Evolutionary conservation across 2,329 filamentous ascomycete species (phyloP).

Genomic region (Cytospora schulzeri): DNA sequence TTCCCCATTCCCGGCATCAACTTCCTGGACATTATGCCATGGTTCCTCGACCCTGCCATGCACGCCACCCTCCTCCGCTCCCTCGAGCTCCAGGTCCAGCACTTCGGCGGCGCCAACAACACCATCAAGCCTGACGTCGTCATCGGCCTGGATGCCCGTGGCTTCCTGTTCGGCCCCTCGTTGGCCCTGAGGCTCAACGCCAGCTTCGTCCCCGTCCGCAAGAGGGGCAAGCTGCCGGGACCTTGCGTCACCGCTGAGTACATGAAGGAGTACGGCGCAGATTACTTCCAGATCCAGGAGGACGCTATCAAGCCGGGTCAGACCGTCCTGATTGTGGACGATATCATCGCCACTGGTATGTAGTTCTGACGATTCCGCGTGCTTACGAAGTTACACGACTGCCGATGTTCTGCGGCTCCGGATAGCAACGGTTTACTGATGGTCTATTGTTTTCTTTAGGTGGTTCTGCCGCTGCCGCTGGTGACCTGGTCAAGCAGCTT

Average conservation of each 20-base stretch:
- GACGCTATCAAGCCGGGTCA: constrained; percentile 83
- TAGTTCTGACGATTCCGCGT: constrained; percentile 7
- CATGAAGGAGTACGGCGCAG: constrained; percentile 93
- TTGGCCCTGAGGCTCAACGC: constrained; percentile 82
- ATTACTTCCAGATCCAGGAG: constrained; percentile 94
- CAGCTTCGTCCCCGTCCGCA: constrained; percentile 89
- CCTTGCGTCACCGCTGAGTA: constrained; percentile 83
- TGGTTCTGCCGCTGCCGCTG: constrained; percentile 87
- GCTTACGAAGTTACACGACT: neutral
- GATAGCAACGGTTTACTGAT: neutral
- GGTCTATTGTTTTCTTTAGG: constrained; percentile 53
- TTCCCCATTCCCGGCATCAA: constrained; percentile 91
- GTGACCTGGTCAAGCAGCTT: constrained; percentile 81
- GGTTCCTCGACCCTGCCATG: constrained; percentile 77
- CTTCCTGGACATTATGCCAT: constrained; percentile 97
- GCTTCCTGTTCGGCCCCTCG: constrained; percentile 92
- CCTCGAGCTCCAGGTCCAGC: constrained; percentile 78
- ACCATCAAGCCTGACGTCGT: constrained; percentile 79
- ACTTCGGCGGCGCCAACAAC: constrained; percentile 42
- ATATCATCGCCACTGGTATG: constrained; percentile 97
- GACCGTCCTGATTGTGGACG: constrained; percentile 91
- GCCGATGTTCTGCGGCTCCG: neutral
- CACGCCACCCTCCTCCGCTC: constrained; percentile 80
- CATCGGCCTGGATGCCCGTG: constrained; percentile 89
- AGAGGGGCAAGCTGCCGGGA: constrained; percentile 93